Evolutionary conservation across 2,329 filamentous ascomycete genomes (phyloP).

Genomic region (Diaporthe humulicola): DNA sequence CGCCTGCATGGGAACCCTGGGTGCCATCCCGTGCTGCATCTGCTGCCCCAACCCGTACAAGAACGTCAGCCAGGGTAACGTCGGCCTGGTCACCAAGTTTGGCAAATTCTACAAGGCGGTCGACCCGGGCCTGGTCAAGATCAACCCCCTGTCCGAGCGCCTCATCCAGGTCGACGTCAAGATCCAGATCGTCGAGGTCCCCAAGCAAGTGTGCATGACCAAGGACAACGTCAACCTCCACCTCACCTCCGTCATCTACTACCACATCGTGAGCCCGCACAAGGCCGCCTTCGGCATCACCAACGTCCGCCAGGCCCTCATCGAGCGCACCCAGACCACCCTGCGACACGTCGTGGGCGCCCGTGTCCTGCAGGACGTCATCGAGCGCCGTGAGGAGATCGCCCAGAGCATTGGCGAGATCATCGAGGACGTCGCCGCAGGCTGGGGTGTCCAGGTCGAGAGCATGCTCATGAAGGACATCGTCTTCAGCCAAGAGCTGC

Average conservation of each 20-base stretch:
- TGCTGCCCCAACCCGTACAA: slow-evolving; percentile 97
- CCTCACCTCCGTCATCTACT: slow-evolving; percentile 98
- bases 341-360: slow-evolving; percentile 97
- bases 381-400: slow-evolving; percentile 97
- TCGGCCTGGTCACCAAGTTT: slow-evolving; percentile 96
- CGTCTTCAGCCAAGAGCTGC: slow-evolving; percentile 94
- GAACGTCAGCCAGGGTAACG: slow-evolving; percentile 90
- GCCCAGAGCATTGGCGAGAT: slow-evolving; percentile 96
- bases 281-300: slow-evolving; percentile 97
- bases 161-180: slow-evolving; percentile 97
- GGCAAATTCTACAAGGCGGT: slow-evolving; percentile 95
- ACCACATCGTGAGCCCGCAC: slow-evolving; percentile 95
- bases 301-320: slow-evolving; percentile 94
- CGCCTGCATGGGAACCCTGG: slow-evolving; percentile 79
- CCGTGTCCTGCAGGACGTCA: slow-evolving; percentile 95
- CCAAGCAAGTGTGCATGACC: slow-evolving; percentile 98
- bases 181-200: slow-evolving; percentile 98
- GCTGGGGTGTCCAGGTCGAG: slow-evolving; percentile 97
- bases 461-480: slow-evolving; percentile 99
- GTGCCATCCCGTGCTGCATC: slow-evolving; percentile 92
- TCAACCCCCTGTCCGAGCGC: slow-evolving; percentile 94
- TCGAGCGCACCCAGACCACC: slow-evolving; percentile 98
- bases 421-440: slow-evolving; percentile 93
- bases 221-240: slow-evolving; percentile 98
- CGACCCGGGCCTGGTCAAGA: slow-evolving; percentile 95